phyloP scores from a whole-genome alignment of 2,329 filamentous ascomycete genomes.

The Ophiocordyceps unilateralis region DNA sequence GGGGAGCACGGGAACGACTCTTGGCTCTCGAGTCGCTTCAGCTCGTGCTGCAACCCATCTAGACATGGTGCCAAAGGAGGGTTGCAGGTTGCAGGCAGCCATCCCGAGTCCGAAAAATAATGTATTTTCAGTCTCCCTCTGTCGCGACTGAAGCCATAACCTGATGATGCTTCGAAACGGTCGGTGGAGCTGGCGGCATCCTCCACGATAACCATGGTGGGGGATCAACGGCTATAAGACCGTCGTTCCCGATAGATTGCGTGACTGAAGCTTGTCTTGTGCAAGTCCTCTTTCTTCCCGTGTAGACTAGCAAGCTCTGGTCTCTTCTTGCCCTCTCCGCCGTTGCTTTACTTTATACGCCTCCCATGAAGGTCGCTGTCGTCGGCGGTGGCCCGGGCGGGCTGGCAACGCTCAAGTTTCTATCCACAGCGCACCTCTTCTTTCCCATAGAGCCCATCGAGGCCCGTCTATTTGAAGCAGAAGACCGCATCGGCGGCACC shows the following conservation, averaged over 20 bases:
- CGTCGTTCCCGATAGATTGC: neutral
- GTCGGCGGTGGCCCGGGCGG: slow-evolving; percentile 26
- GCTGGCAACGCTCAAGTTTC: slow-evolving; percentile 22
- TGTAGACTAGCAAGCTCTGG: neutral
- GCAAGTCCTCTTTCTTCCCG: neutral
- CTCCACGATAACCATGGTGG: no score
- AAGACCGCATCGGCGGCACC: slow-evolving; percentile 25
- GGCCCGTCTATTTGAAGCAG: slow-evolving; percentile 25
- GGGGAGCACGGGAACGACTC: neutral
- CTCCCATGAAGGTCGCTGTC: slow-evolving; percentile 19
- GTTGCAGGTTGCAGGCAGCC: no score
- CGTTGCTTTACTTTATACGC: no score
- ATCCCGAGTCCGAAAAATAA: neutral
- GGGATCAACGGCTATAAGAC: no score
- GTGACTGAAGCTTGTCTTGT: neutral
- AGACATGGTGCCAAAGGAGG: no score
- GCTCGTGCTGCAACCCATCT: no score
- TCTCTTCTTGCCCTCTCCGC: no score
- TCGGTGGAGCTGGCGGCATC: no score
- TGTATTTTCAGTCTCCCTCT: neutral
- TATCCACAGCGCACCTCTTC: slow-evolving; percentile 19
- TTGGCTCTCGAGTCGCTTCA: neutral
- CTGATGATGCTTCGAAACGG: neutral
- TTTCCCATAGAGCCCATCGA: slow-evolving; percentile 20
- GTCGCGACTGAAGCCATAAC: neutral